Base-by-base conservation (phyloP, 208 protist species). In the Trypanosoma cruzi region DNA sequence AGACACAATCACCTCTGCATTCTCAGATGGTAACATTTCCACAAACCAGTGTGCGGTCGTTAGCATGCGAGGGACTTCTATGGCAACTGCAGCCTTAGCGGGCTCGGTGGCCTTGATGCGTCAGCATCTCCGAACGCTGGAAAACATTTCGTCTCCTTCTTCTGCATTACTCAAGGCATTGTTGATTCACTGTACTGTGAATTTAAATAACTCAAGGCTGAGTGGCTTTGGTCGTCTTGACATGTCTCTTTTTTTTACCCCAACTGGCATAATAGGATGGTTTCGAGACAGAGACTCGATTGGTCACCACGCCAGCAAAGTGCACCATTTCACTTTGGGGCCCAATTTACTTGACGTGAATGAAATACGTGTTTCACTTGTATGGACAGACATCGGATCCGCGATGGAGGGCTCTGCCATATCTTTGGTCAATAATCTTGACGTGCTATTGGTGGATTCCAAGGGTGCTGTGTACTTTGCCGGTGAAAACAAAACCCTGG, bases 61-160 rank as follows among this genome's bases (percentile, higher is more conserved):
- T 2, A 24, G n/a, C 0, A 85, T 86, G 46, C 8, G 59, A 28
- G 96, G 96, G 11, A 97, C 96, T 18, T 97, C 90, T 11, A 98
- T 98, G 96, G 89, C 96, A 13, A 95, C 92, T 10, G 94, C 88
- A 2, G 63, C 82, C 0, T 79, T 88, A 8, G 83, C 94, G 8
- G 92, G 88, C 4, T 69, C 71, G 24, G 92, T 86, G 1, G 89
- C 87, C 2, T 65, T 98, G 14, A 68, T 96, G n/a, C 79, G 94
- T 40, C 88, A 98, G 69, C 96, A 96, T 50, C 70, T 97, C 22
- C 74, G 82, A 2, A 66, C 86, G 56, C 44, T 71, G 22, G 80
- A 70, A 52, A 37, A 74, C 14, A 37, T 85, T 13, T 20, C 36
- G 5, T 65, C 69, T n/a, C 85, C 88, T 20, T 90, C 83, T 31